A percentile compares a stretch with the other conserved stretches of the same genome.
These are phyloP conservation scores for Jaminaea rosea DNA, from an alignment of 1,284 basidiomycete species.

Conservation along the genomic window DNA sequence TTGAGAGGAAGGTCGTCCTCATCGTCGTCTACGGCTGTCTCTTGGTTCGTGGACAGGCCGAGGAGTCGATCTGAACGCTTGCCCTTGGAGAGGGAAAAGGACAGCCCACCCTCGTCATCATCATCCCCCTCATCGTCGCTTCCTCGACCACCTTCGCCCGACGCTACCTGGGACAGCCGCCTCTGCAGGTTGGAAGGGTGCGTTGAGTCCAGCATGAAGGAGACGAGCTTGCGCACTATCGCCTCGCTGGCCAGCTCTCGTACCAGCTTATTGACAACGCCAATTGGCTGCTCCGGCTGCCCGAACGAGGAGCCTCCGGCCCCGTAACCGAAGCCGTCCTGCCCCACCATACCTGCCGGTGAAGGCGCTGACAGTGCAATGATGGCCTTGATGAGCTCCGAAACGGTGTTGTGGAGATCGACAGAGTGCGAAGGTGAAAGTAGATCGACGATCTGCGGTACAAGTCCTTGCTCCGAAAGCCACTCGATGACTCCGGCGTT, in stretches of 20 bases:
- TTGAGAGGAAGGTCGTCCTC: constrained; percentile 32
- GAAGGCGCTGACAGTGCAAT: constrained; percentile 89
- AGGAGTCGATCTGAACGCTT: too few relatives aligned
- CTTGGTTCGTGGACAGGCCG: constrained; percentile 11
- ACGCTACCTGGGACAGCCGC: constrained; percentile 17
- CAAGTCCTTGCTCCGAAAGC: constrained; percentile 76
- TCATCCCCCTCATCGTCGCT: constrained; percentile 3
- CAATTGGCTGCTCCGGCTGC: constrained; percentile 16
- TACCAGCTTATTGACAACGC: constrained; percentile 65
- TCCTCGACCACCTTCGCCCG: constrained; percentile 12
- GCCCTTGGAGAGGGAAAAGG: too few relatives aligned
- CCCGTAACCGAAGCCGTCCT: constrained; percentile 38
- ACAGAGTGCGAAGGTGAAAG: constrained; percentile 69
- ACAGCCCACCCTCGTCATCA: constrained; percentile 1
- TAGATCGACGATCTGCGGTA: constrained; percentile 69
- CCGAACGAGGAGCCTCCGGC: constrained; percentile 14
- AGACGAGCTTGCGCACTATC: constrained; percentile 64
- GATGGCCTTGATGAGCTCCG: constrained; percentile 87
- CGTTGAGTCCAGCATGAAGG: constrained; percentile 66
- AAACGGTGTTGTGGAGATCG: constrained; percentile 75
- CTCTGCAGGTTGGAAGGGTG: constrained; percentile 11
- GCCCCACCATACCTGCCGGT: constrained; percentile 53
- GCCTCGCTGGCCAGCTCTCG: constrained; percentile 74
- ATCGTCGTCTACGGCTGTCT: constrained; percentile 40
- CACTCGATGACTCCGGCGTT: constrained; percentile 81